Evolutionary conservation across 2,329 filamentous ascomycete species (phyloP), one percentile per base, ranked within the genome.

Genomic region (Penicillium sp.): DNA sequence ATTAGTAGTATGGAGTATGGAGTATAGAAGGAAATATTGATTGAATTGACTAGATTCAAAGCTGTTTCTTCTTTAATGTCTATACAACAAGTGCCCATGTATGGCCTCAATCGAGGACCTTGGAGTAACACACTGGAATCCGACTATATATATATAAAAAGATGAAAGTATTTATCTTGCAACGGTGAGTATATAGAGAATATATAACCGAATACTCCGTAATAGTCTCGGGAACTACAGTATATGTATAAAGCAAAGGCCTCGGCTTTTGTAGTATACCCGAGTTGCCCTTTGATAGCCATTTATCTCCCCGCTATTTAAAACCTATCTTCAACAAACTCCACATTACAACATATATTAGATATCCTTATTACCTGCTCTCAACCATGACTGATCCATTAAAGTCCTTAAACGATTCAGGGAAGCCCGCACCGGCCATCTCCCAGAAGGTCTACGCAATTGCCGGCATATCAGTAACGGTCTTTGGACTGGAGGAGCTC

Each of bases 401-500:
- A 41, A 66, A 72, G 37, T 60, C 66, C 4, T 59, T 69, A 43
- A 61, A 61, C 38, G 53, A 58, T 38, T 58, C 60, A n/a, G 61
- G 60, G 45, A 53, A 53, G 39, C 55, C 62, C 47, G 57, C 61
- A 37, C 63, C 67, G 9, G 62, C 39, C 32, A 71, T 89, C 52
- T 93, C 88, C 21, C 73, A 75, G 53, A 78, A 75, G 53, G 83
- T 81, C 19, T 75, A 85, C 57, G 79, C 82, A 53, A 86, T 97
- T 66, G 82, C 85, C 38, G 89, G 89, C 41, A 81, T 96, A 47
- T 75, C 86, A 9, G 81, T 85, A 43, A 86, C 87, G 52, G 77
- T 95, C 51, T 90, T 90, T 68, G 90, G 91, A 17, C 79, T 95
- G 2, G 72, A 82, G 28, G 87, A 95, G 64, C 76, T 95, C 0